Conservation (phyloP, 495 filamentous ascomycete species). For the Aspergillus cristatus region DNA sequence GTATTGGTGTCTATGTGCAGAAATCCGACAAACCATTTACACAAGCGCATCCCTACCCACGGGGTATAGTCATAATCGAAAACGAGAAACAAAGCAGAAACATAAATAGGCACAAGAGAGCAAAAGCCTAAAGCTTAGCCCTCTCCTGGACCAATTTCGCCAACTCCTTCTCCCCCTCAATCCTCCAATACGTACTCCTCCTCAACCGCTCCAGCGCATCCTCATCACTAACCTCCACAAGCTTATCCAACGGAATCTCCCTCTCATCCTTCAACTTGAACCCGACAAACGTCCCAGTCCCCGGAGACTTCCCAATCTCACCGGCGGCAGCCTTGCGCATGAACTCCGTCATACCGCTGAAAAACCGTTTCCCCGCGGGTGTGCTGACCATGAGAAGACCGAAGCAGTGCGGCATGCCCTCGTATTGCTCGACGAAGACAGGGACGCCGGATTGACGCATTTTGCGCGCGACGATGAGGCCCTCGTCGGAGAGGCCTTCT, state of each 20-base stretch:
- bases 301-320: conserved; percentile 9
- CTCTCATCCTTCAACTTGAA: conserved; percentile 45
- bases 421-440: conserved; percentile 65
- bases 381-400: conserved; percentile 50
- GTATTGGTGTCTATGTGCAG: no score
- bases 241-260: conserved; percentile 39
- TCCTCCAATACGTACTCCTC: conserved; percentile 34
- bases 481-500: conserved; percentile 72
- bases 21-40: no score
- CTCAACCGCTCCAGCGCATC: conserved; percentile 44
- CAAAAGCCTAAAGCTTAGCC: conserved; percentile 35
- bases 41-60: no score
- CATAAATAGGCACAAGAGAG: background rate
- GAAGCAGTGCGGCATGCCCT: conserved; percentile 89
- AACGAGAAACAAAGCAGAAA: no score
- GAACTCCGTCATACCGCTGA: conserved; percentile 51
- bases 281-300: conserved; percentile 37
- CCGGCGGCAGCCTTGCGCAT: conserved; percentile 29
- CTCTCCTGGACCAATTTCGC: conserved; percentile 27
- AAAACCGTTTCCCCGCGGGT: conserved; percentile 38
- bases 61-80: no score
- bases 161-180: conserved; percentile 35
- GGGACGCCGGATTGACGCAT: conserved; percentile 51
- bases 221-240: conserved; percentile 41
- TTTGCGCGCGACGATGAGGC: conserved; percentile 48